These are phyloP conservation scores for Cymbidium sinense DNA, from an alignment of 106 monocot genomes.

Conservation along the genomic window DNA sequence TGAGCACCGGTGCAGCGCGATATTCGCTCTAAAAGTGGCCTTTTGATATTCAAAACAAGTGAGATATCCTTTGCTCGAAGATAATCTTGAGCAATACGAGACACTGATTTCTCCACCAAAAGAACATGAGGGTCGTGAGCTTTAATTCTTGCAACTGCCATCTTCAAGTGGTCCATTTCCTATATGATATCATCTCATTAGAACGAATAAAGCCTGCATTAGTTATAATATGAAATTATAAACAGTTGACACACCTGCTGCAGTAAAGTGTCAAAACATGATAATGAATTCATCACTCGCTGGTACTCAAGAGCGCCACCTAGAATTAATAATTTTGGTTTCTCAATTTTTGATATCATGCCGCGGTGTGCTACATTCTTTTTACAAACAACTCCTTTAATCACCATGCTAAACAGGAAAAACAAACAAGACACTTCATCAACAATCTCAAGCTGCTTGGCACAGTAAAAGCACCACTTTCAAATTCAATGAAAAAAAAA, in stretches of 20 bases:
- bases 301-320: constrained; percentile 98
- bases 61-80: constrained; percentile 86
- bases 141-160: constrained; percentile 93
- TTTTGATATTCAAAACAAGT: constrained; percentile 88
- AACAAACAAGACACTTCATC: constrained; percentile 13
- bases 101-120: constrained; percentile 90
- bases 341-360: constrained; percentile 74
- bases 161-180: constrained; percentile 99
- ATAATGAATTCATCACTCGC: constrained; percentile 60
- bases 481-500: neutral
- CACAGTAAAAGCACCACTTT: neutral
- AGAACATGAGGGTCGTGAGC: constrained; percentile 76
- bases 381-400: constrained; percentile 91
- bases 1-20: constrained; percentile 86
- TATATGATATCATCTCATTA: constrained; percentile 18
- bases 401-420: constrained; percentile 41
- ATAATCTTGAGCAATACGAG: constrained; percentile 85
- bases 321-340: constrained; percentile 73
- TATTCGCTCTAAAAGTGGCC: constrained; percentile 68
- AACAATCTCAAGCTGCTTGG: neutral
- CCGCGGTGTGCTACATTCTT: constrained; percentile 90
- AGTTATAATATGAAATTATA: neutral
- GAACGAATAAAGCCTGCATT: neutral
- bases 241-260: constrained; percentile 58
- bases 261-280: constrained; percentile 87